Evolutionary conservation across 1,284 basidiomycete species (phyloP).

Genomic region (Ganoderma multipileum): DNA sequence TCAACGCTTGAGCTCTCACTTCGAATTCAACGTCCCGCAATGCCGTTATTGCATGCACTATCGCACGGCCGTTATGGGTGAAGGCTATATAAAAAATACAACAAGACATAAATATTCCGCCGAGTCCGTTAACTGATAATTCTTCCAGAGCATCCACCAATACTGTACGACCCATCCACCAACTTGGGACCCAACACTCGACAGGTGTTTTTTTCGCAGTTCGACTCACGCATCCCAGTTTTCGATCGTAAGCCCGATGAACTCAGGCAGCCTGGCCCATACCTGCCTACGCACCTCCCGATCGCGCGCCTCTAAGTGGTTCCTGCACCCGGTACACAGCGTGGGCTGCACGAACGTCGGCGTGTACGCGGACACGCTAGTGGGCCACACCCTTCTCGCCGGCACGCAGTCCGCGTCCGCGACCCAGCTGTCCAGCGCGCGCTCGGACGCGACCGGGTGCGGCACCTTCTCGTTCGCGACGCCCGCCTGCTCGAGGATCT

Average conservation of each 20-base stretch:
- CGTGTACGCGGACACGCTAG: not conserved
- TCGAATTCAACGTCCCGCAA: too few relatives aligned
- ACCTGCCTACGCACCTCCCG: conserved; percentile 9
- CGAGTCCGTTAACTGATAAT: too few relatives aligned
- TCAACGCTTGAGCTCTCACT: too few relatives aligned
- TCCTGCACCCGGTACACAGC: conserved; percentile 12
- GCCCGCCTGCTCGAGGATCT: conserved; percentile 11
- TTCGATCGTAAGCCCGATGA: not conserved
- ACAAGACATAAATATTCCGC: too few relatives aligned
- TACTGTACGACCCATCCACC: too few relatives aligned
- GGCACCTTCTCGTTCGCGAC: not conserved
- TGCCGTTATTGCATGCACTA: too few relatives aligned
- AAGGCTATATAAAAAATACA: too few relatives aligned
- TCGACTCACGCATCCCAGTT: conserved; percentile 1
- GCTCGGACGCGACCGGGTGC: conserved; percentile 11
- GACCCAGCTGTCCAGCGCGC: conserved; percentile 18
- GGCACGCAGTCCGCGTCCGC: conserved; percentile 7
- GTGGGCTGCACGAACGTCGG: not conserved
- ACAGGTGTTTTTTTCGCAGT: too few relatives aligned
- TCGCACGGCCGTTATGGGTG: too few relatives aligned
- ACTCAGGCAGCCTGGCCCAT: conserved; percentile 12
- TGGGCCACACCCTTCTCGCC: not conserved
- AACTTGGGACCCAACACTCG: too few relatives aligned
- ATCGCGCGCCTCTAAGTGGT: conserved; percentile 7
- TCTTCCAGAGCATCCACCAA: too few relatives aligned